Base-by-base conservation (phyloP, 2,329 filamentous ascomycete species). In the Scedosporium apiospermum region DNA sequence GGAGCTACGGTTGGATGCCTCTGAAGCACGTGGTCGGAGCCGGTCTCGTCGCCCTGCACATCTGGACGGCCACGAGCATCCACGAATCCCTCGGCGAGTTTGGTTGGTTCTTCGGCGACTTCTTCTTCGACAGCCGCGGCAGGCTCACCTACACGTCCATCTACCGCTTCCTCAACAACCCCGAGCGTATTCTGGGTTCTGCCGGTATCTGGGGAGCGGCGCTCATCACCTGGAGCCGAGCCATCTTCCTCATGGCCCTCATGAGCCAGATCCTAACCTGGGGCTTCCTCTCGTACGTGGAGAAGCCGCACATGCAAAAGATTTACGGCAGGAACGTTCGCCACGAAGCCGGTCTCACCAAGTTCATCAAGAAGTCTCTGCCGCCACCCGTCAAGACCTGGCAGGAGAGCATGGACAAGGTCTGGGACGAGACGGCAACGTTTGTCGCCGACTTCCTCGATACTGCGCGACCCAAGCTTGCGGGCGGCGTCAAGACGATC, bases 41-140 rank as follows among this genome's bases (percentile, higher is more conserved):
- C 59, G 85, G 89, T 61, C 79, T 98, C 66, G 86, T 98, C 64
- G 87, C 89, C 10, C 82, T 99, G 60, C 95, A 99, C 71, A 76
- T 96, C 18, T 99, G 95, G 95, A 96, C 93, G 1, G 88, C 91
- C 1, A 80, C 90, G 66, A 97, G 92, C 73, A 93, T 98, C 67
- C 96, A 98, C 73, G 92, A 97, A 60, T 96, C 91, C 1, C 85
- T 99, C 0, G 95, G 95, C 63, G 95, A 99, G 71, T 99, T 98
- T 70, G 95, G 95, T 69, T 99, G 93, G 93, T 98, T 98, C 80
- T 98, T 93, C 71, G 95, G 95, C 18, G 95, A 99, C 73, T 99
- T 98, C 79, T 98, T 99, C 81, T 97, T 95, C 72, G 91, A 97
- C 65, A 88, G 91, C 57, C 85, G 88, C 10, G 88, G 88, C 12